Evolutionary conservation across 2,329 filamentous ascomycete species (phyloP).

Genomic region (Diplocarpon rosae): DNA sequence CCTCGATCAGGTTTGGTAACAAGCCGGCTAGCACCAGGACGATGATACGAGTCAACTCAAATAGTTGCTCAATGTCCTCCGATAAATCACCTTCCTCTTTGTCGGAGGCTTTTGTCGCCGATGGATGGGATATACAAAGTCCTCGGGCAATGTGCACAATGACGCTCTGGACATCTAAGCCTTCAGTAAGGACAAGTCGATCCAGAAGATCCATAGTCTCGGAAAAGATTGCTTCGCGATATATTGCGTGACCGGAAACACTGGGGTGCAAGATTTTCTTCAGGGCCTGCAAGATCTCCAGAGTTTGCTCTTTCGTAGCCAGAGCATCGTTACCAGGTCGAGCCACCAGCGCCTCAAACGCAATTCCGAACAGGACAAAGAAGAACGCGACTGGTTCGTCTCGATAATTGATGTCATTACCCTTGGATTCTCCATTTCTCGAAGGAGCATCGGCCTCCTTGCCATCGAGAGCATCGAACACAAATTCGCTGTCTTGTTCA

Average conservation of each 20-base stretch:
- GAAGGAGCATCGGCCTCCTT: constrained; percentile 44
- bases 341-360: constrained; percentile 88
- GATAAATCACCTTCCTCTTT: constrained; percentile 69
- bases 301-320: constrained; percentile 63
- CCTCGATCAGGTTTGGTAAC: constrained; percentile 68
- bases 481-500: constrained; percentile 93
- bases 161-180: constrained; percentile 75
- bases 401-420: constrained; percentile 86
- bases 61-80: constrained; percentile 95
- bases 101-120: constrained; percentile 59
- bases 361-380: constrained; percentile 92
- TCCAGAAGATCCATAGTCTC: constrained; percentile 96
- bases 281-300: constrained; percentile 81
- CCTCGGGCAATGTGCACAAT: constrained; percentile 92
- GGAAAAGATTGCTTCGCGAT: constrained; percentile 88
- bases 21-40: constrained; percentile 83
- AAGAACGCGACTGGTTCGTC: constrained; percentile 98
- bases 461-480: constrained; percentile 91
- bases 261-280: constrained; percentile 93
- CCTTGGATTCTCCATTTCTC: constrained; percentile 41
- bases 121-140: constrained; percentile 82
- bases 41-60: constrained; percentile 92
- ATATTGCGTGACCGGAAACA: constrained; percentile 92
- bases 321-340: constrained; percentile 58
- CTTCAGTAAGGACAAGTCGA: constrained; percentile 83